Evolutionary conservation across 257 asterid genomes (phyloP).

Genomic region (Solanum chilense): DNA sequence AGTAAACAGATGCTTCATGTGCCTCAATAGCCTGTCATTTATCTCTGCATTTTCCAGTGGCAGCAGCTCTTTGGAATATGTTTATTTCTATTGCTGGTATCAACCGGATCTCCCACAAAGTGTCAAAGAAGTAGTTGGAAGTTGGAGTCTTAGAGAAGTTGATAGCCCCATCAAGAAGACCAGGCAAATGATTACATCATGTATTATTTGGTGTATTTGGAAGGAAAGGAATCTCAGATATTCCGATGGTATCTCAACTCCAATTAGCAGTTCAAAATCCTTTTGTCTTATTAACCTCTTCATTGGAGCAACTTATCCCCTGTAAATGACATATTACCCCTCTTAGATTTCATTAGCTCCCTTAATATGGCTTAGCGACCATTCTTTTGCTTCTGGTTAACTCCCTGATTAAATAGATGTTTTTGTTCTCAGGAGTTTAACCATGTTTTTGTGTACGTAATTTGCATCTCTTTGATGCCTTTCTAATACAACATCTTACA

Average conservation of each 20-base stretch:
- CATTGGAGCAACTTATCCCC: neutral
- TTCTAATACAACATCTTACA: neutral
- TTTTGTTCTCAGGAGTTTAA: neutral
- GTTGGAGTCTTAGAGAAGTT: neutral
- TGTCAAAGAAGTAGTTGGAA: neutral
- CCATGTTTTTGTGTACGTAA: neutral
- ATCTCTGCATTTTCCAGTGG: neutral
- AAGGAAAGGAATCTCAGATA: neutral
- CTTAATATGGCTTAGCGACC: neutral
- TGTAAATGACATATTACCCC: neutral
- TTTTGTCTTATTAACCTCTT: neutral
- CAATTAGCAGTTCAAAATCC: too few species aligned
- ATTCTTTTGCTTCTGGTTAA: neutral
- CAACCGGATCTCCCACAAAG: neutral
- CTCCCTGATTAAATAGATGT: neutral
- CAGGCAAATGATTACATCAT: neutral
- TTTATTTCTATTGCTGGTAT: neutral
- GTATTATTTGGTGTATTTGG: neutral
- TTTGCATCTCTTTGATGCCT: neutral
- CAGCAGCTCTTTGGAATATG: neutral
- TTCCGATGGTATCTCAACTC: neutral
- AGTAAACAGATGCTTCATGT: neutral
- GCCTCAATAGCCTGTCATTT: neutral
- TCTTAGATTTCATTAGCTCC: neutral
- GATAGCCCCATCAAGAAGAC: neutral